Base-by-base conservation (phyloP, 169 alveolate species). In the Babesia divergens region DNA sequence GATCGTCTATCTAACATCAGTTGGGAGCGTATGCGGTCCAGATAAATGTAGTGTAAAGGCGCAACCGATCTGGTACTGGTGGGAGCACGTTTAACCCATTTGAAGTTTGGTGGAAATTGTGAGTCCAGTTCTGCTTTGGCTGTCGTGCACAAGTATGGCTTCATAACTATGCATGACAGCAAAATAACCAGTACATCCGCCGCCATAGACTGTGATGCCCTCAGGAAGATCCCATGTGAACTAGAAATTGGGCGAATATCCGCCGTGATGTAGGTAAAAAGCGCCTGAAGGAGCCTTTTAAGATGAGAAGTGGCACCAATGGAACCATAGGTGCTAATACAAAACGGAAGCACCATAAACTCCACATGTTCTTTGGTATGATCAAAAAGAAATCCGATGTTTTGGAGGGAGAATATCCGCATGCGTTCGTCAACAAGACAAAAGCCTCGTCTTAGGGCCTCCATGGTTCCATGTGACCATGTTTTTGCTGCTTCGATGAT, bases 151-250 rank as follows among this genome's bases (percentile, higher is more conserved):
- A 62, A 6, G 46, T 62, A 62, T 13, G 72, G 72, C 22, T 43
- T 29, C 60, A 44, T 44, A 11, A 62, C 72, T 6, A 62, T 62
- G 60, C 60, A 31, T 2, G 72, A 62, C 8, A 62, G 56, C 50
- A 62, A 20, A 4, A 62, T 42, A 16, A 40, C 53, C n/a, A 62
- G 46, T n/a, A 62, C 60, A 62, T 62, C 72, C 6, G 72, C 42
- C 0, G 59, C 59, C 72, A 62, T 62, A 38, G 72, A 62, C 28
- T 47, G 72, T 1, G 72, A 43, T 44, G 72, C 72, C 46, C 20
- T 62, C 37, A 62, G 16, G 35, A 62, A 62, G 2, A 59, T 31
- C 28, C 24, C 60, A 40, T 62, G 72, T 22, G 46, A 9, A 26
- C n/a, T 34, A n/a, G 72, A 44, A 13, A 6, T 6, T 20, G 72